These are phyloP conservation scores for Diversispora eburnea DNA, from an alignment of 192 early-diverging fungal species.

Conservation along the genomic window DNA sequence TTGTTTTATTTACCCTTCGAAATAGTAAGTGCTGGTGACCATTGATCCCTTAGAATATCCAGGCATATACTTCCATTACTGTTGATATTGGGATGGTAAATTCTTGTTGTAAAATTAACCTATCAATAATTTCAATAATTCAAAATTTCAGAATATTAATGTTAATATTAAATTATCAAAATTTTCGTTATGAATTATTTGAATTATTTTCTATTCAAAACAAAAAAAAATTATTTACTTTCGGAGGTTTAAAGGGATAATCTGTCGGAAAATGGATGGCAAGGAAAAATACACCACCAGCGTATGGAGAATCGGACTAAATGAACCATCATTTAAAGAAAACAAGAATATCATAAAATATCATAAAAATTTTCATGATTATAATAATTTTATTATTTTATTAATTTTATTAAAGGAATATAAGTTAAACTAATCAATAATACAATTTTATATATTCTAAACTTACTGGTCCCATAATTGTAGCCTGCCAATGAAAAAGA, in stretches of 20 bases:
- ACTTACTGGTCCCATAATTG: constrained; percentile 94
- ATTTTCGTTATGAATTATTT: not conserved
- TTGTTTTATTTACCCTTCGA: constrained; percentile 40
- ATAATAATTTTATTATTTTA: too few relatives aligned
- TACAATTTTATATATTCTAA: too few relatives aligned
- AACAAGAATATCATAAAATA: constrained; percentile 17
- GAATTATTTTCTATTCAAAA: not conserved
- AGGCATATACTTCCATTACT: not conserved
- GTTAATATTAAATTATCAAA: not conserved
- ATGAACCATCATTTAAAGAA: not conserved
- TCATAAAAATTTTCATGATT: not conserved
- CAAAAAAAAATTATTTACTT: not conserved
- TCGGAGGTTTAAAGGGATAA: constrained; percentile 40
- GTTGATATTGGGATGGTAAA: constrained; percentile 1
- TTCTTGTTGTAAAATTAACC: constrained; percentile 1
- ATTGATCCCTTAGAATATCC: not conserved
- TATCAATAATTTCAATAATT: not conserved
- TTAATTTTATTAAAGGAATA: constrained; percentile 2
- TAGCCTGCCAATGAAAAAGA: constrained; percentile 95
- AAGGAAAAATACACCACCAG: constrained; percentile 95
- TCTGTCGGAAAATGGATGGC: constrained; percentile 97
- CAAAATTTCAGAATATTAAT: not conserved
- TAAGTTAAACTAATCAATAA: not conserved
- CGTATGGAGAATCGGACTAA: constrained; percentile 87
- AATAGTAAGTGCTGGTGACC: not conserved